Evolutionary conservation across 129 eudicot species (phyloP).

Genomic region (Flaveria robusta): DNA sequence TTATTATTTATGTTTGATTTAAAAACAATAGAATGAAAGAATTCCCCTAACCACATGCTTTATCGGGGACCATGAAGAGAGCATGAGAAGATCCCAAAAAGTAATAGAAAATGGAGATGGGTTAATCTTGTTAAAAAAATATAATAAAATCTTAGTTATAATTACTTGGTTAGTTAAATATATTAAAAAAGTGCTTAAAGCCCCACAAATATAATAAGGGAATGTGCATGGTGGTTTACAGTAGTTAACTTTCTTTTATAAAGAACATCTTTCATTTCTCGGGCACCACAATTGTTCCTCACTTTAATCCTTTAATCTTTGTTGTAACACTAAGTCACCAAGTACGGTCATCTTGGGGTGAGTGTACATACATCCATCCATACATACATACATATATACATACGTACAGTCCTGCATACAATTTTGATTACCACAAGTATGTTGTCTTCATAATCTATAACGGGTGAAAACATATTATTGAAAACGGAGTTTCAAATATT

Average conservation of each 20-base stretch:
- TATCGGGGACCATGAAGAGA: constrained; percentile 33
- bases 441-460: too few species aligned
- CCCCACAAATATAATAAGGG: constrained; percentile 20
- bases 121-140: not conserved
- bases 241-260: constrained; percentile 37
- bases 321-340: constrained; percentile 24
- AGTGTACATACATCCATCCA: not conserved
- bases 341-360: constrained; percentile 22
- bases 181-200: not conserved
- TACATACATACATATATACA: not conserved
- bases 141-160: constrained; percentile 24
- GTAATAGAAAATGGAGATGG: constrained; percentile 25
- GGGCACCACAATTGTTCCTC: constrained; percentile 44
- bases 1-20: too few species aligned
- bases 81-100: constrained; percentile 39
- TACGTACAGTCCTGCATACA: not conserved
- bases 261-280: constrained; percentile 35
- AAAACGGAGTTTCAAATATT: too few species aligned
- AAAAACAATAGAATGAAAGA: not conserved
- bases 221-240: constrained; percentile 41
- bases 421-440: too few species aligned
- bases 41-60: constrained; percentile 33
- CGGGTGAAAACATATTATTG: too few species aligned
- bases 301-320: constrained; percentile 40
- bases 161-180: constrained; percentile 10